Conservation (phyloP, 768 basidiomycete species). For the Pleurotus eryngii region DNA sequence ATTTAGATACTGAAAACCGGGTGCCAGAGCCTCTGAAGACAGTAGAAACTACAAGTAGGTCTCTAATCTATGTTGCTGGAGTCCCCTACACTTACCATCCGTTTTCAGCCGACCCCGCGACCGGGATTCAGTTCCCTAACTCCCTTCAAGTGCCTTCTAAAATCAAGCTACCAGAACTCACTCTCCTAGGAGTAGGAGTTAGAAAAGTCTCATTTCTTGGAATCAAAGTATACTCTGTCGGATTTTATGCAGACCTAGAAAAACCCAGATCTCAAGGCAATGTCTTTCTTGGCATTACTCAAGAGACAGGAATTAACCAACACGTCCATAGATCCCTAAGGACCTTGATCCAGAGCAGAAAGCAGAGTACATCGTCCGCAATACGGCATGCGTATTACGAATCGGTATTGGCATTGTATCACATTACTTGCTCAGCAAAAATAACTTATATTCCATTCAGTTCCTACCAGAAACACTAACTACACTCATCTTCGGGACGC, state of each 20-base stretch:
- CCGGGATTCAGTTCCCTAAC: slow-evolving; percentile 70
- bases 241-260: slow-evolving; percentile 83
- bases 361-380: slow-evolving; percentile 61
- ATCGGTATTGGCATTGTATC: slow-evolving; percentile 47
- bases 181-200: slow-evolving; percentile 81
- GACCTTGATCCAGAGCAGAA: slow-evolving; percentile 66
- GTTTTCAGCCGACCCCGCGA: slow-evolving; percentile 66
- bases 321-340: slow-evolving; percentile 43
- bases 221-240: slow-evolving; percentile 87
- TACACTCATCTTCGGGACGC: slow-evolving; percentile 82
- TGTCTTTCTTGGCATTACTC: no score
- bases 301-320: neutral
- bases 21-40: slow-evolving; percentile 8
- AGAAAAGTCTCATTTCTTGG: slow-evolving; percentile 86
- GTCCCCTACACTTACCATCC: neutral
- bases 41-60: slow-evolving; percentile 23
- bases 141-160: slow-evolving; percentile 63
- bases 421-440: neutral
- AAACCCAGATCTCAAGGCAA: slow-evolving; percentile 55
- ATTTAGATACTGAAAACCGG: slow-evolving; percentile 37
- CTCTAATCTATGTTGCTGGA: neutral
- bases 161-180: slow-evolving; percentile 55
- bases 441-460: slow-evolving; percentile 29
- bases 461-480: slow-evolving; percentile 77
- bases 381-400: slow-evolving; percentile 68